A percentile compares a stretch with the other conserved stretches of the same genome.
These are phyloP conservation scores for Taiwanofungus camphoratus DNA, from an alignment of 1,284 basidiomycete genomes.

Conservation along the genomic window DNA sequence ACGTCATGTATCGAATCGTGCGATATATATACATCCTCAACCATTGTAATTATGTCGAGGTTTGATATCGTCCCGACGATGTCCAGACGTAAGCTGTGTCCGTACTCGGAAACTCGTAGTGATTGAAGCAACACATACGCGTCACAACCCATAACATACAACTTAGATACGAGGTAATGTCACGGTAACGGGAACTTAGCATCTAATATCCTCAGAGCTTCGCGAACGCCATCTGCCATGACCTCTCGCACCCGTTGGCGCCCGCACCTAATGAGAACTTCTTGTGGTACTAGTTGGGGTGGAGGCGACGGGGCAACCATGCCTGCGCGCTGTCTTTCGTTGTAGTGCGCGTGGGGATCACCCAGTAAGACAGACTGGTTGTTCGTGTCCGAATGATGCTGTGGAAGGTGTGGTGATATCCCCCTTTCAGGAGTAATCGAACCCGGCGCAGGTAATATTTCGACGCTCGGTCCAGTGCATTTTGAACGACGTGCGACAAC, in stretches of 20 bases:
- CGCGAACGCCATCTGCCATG: slow-evolving; percentile 69
- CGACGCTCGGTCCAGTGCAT: slow-evolving; percentile 68
- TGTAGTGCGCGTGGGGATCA: slow-evolving; percentile 50
- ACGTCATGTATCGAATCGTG: slow-evolving; percentile 10
- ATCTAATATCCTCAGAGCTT: slow-evolving; percentile 76
- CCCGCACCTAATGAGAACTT: slow-evolving; percentile 54
- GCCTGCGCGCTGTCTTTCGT: slow-evolving; percentile 37
- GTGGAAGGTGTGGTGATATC: slow-evolving; percentile 27
- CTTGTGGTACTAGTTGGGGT: slow-evolving; percentile 50
- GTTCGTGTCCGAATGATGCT: slow-evolving; percentile 19
- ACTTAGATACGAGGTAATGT: not conserved
- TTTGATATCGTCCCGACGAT: too few species aligned
- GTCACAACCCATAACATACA: not conserved
- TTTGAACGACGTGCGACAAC: slow-evolving; percentile 81
- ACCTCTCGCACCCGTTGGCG: slow-evolving; percentile 62
- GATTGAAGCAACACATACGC: not conserved
- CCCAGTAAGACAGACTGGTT: slow-evolving; percentile 35
- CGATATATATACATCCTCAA: not conserved
- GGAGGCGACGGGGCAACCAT: slow-evolving; percentile 40
- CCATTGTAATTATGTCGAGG: not conserved
- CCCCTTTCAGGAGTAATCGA: slow-evolving; percentile 40
- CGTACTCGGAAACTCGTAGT: not conserved
- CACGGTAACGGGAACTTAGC: slow-evolving; percentile 44
- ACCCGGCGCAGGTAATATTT: slow-evolving; percentile 55
- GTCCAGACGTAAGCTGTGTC: too few species aligned